Evolutionary conservation across 306 rosid genomes (phyloP), one percentile per base, ranked within the genome.

Genomic region (Senna siamea): DNA sequence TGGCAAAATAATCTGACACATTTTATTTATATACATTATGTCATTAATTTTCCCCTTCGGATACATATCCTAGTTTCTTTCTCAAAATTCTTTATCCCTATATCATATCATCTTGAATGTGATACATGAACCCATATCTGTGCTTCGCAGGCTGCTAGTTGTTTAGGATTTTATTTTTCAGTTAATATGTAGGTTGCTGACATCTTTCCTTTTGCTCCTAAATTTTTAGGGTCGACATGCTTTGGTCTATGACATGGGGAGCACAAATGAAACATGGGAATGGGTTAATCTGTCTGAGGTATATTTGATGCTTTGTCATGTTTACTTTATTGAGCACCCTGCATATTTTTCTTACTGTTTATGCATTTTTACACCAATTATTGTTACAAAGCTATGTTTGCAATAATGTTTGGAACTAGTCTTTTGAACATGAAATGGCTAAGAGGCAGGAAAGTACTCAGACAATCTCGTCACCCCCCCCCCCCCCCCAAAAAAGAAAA

Each of bases 221-320:
- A 84, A 34, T 73, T 72, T 83, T 86, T 86, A 91, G 98, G 93
- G 97, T 75, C 85, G 87, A 35, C 97, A 93, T 86, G 83, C 76
- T 54, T 83, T 93, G 84, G 93, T 91, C 55, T 93, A 93, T 70
- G 98, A 91, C 79, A 83, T 86, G 40, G 89, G 90, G 74, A 80
- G 85, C 65, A 78, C 89, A 2, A 74, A 87, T 60, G 97, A 89
- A 82, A 85, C 98, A 26, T 86, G 88, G 92, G 97, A 93, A 72
- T 91, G 93, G 97, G 90, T 93, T 78, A 88, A 93, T 86, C 89
- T 93, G 56, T 85, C 91, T 50, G 98, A 93, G 97, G 98, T 93
- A 87, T 81, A 50, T 75, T 57, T 55, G 64, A 57, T 17, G 47
- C 52, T 66, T 57, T 61, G 28, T 73, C 68, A 50, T 47, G 20